phyloP scores from a whole-genome alignment of 805 yeast species.

The Yarrowia osloensis region DNA sequence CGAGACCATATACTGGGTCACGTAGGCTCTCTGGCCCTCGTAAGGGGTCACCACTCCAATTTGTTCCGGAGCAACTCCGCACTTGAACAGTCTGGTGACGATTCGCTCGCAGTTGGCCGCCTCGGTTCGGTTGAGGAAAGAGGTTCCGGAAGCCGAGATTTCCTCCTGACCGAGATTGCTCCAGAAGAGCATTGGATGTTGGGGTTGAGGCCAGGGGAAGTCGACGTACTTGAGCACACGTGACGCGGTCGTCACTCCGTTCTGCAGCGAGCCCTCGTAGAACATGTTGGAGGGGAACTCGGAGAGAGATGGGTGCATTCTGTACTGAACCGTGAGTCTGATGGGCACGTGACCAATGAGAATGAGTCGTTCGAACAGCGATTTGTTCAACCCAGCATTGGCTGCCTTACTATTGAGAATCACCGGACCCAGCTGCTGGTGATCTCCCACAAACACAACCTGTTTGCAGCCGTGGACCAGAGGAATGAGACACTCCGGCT shows the following conservation, averaged over 20 bases:
- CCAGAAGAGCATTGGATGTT: slow-evolving; percentile 96
- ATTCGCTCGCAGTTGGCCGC: slow-evolving; percentile 85
- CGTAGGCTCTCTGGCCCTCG: slow-evolving; percentile 87
- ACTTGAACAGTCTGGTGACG: slow-evolving; percentile 68
- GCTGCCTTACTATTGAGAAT: slow-evolving; percentile 78
- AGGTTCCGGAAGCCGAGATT: slow-evolving; percentile 75
- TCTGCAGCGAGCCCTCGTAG: slow-evolving; percentile 88
- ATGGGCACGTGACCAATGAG: slow-evolving; percentile 81
- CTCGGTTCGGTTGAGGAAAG: slow-evolving; percentile 81
- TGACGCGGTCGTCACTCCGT: slow-evolving; percentile 81
- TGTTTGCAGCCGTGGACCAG: slow-evolving; percentile 87
- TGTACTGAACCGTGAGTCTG: slow-evolving; percentile 85
- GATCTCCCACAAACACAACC: slow-evolving; percentile 90
- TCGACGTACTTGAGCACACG: slow-evolving; percentile 56
- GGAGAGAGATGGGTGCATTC: slow-evolving; percentile 88
- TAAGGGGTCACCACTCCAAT: slow-evolving; percentile 94
- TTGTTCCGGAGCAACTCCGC: slow-evolving; percentile 75
- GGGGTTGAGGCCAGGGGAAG: slow-evolving; percentile 91
- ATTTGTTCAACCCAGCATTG: slow-evolving; percentile 82
- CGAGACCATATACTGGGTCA: slow-evolving; percentile 74
- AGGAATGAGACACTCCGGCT: slow-evolving; percentile 89
- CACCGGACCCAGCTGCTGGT: slow-evolving; percentile 93
- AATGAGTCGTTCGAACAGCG: slow-evolving; percentile 83
- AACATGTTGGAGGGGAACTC: slow-evolving; percentile 90
- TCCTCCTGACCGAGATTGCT: slow-evolving; percentile 87